Evolutionary conservation across 441 rosid species (phyloP), one percentile per base, ranked within the genome.

Genomic region (Gossypium schwendimanii): DNA sequence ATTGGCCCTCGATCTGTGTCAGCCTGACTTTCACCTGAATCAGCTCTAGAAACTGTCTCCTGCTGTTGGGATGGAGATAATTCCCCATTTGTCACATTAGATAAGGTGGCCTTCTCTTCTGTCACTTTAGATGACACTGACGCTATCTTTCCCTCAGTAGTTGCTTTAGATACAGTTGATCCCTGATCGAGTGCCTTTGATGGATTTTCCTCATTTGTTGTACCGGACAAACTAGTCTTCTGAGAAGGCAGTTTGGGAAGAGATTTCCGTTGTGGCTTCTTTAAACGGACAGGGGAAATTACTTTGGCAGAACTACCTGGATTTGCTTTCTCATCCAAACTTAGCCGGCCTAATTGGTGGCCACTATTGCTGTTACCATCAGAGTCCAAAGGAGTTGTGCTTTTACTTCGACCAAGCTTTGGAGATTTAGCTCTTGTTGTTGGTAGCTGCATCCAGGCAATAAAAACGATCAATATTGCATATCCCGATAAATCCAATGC

Each of bases 191-290:
- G 76, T 74, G 81, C 78, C 72, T 84, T 82, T 6, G 81, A 53
- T 44, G 58, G 49, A 71, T 82, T 81, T 73, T 67, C 77, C 20
- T 73, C 82, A 23, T 59, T 76, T 36, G 63, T 73, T 62, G 76
- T 73, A 70, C 63, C 80, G 6, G 91, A 74, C 67, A 83, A 85
- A 63, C 62, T 81, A 41, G 84, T 84, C 87, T 81, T 89, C 71
- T 91, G 91, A 73, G 98, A 95, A 77, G 99, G 96, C 83, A 93
- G 84, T 85, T 88, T 89, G 47, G 96, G 95, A 65, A 96, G 96
- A 36, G 99, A 96, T 78, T 84, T 91, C 57, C 94, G 84, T 57
- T 58, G 78, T 8, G 92, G 96, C 86, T 87, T 90, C 81, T 90
- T 96, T 64, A 79, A 67, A 64, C 61, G 80, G 53, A 77, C 84